Base-by-base conservation (phyloP, 2,329 filamentous ascomycete species). In the Cladophialophora carrionii region DNA sequence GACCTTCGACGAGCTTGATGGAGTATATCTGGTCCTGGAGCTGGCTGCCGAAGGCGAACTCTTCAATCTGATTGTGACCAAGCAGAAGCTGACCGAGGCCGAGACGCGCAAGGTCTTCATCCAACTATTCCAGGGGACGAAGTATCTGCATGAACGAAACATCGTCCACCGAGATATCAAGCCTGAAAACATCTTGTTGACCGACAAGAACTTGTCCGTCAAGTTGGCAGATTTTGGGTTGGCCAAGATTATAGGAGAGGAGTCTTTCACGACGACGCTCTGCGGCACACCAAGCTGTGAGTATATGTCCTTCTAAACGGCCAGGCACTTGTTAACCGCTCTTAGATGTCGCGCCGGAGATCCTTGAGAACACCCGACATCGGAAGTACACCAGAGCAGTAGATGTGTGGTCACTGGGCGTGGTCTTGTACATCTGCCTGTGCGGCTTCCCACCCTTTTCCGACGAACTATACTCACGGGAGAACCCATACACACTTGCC, bases 91-190 rank as follows among this genome's bases (percentile, higher is more conserved):
- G 66, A 88, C 86, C 1, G 95, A 99, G 77, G 81, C 84, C 4
- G 92, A 98, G 76, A 86, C 92, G 2, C 88, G 94, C 46, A 94
- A 91, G 76, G 83, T 99, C 24, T 98, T 98, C 76, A 83, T 88
- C 31, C 95, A 99, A 76, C 80, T 99, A 29, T 96, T 99, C 76
- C 89, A 96, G 69, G 95, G 92, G 24, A 85, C 98, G 69, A 98
- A 97, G 76, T 98, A 99, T 76, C 76, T 99, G 81, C 95, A 99
- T 76, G 95, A 98, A 67, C 90, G 95, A 68, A 96, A 95, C 73
- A 96, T 99, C 76, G 93, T 98, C 4, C 95, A 99, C 76, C 90
- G 95, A 64, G 95, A 99, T 73, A 97, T 99, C 79, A 98, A 97
- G 78, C 94, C 93, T 0, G 94, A 98, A 75, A 98, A 98, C 73